Evolutionary conservation across 192 early-diverging fungal species (phyloP).

Genomic region (Backusella psychrophila): DNA sequence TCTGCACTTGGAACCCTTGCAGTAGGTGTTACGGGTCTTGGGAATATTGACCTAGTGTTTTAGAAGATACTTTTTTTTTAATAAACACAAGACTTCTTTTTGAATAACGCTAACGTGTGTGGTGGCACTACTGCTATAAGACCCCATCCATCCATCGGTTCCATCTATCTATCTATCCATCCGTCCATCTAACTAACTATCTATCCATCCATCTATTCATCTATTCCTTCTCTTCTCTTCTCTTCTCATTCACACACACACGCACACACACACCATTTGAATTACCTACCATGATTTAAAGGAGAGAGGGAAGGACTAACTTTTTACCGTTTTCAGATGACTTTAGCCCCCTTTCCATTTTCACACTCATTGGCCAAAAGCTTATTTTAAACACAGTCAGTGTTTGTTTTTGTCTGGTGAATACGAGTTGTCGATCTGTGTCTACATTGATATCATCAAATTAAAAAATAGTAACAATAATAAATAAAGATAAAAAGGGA

Average conservation of each 20-base stretch:
- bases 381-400: not conserved
- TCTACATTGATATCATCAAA: not conserved
- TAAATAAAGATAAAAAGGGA: not conserved
- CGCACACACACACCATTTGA: not conserved
- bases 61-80: not conserved
- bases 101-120: not conserved
- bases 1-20: conserved; percentile 95
- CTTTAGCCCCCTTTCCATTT: not conserved
- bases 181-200: not conserved
- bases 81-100: not conserved
- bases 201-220: conserved; percentile 3
- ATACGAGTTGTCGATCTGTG: not conserved
- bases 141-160: not conserved
- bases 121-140: not conserved
- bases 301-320: conserved; percentile 15
- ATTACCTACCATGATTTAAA: conserved; percentile 10
- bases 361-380: not conserved
- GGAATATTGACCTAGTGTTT: conserved; percentile 92
- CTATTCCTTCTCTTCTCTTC: not conserved
- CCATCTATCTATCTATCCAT: not conserved
- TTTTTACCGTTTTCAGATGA: not conserved
- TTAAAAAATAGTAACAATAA: not conserved
- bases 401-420: not conserved
- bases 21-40: conserved; percentile 99
- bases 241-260: not conserved